phyloP scores from a whole-genome alignment of 2,329 filamentous ascomycete species.

The Fusarium sp. region DNA sequence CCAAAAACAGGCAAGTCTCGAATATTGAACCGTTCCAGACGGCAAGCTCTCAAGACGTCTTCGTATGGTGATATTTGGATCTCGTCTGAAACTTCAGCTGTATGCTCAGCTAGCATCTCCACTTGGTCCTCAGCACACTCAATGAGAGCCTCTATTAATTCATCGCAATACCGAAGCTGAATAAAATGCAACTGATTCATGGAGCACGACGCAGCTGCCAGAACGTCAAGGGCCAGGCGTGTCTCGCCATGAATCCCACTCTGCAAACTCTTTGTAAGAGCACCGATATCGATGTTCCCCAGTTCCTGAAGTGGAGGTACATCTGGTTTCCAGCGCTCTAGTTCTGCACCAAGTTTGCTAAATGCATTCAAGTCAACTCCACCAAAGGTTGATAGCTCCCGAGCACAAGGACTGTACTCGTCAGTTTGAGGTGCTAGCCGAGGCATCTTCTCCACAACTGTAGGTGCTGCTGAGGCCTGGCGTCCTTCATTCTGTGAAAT shows the following conservation, averaged over 20 bases:
- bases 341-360: conserved; percentile 72
- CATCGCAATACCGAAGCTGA: conserved; percentile 81
- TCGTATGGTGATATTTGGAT: conserved; percentile 88
- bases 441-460: conserved; percentile 50
- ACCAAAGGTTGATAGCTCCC: conserved; percentile 72
- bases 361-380: conserved; percentile 78
- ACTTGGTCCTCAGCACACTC: conserved; percentile 93
- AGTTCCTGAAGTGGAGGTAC: conserved; percentile 81
- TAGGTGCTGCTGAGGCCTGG: conserved; percentile 37
- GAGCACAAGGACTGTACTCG: conserved; percentile 67
- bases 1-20: conserved; percentile 81
- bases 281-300: conserved; percentile 89
- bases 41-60: conserved; percentile 84
- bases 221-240: conserved; percentile 86
- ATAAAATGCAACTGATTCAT: conserved; percentile 74
- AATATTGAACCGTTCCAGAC: conserved; percentile 77
- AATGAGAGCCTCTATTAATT: conserved; percentile 86
- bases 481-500: conserved; percentile 54
- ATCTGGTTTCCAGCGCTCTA: conserved; percentile 78
- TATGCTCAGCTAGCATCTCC: conserved; percentile 85
- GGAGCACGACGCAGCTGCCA: conserved; percentile 75
- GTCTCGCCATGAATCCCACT: conserved; percentile 91
- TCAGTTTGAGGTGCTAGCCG: conserved; percentile 61
- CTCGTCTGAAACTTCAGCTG: conserved; percentile 86
- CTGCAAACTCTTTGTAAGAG: conserved; percentile 88